Base-by-base conservation (phyloP, 805 yeast species). In the Nakazawaea molendinolei region DNA sequence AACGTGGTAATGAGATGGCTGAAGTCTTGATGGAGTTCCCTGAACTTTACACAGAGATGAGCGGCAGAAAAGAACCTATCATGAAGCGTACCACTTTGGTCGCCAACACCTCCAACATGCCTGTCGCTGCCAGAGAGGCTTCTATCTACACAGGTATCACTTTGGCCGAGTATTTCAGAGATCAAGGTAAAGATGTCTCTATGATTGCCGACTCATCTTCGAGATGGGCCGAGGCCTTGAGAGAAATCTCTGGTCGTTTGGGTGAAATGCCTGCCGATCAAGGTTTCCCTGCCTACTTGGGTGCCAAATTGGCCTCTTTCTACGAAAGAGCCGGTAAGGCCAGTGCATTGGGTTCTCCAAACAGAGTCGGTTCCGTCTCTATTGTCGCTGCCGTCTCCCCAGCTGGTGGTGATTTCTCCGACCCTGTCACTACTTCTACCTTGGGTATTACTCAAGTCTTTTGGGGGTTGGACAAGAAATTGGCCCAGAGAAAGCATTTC, bases 211-310 rank as follows among this genome's bases (percentile, higher is more conserved):
- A 92, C 64, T 92, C 98, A 5, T 90, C 97, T 23, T 89, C 97
- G 22, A 89, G 99, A 74, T 92, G 99, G 99, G 99, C 99, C 30
- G 99, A 92, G 72, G 99, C 99, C 44, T 75, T 92, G 60, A 89
- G 99, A 81, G 99, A 92, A 76, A 83, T 92, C 61, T 89, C 97
- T 36, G 99, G 99, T 76, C 95, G 99, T 76, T 74, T 92, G 62
- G 99, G 98, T 68, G 99, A 92, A 74, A 92, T 92, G 99, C 99
- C 99, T 60, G 99, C 99, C 44, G 99, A 92, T 68, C 98, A 94
- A 73, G 99, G 99, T 73, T 92, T 89, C 92, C 99, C 99, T 44
- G 99, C 99, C 35, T 92, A 92, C 62, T 74, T 92, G 61, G 98
- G 98, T 70, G 96, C 99, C 36, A 92, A 92, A 61, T 76, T 92